phyloP scores from a whole-genome alignment of 2,329 filamentous ascomycete genomes.

The Nannizzia gypsea region DNA sequence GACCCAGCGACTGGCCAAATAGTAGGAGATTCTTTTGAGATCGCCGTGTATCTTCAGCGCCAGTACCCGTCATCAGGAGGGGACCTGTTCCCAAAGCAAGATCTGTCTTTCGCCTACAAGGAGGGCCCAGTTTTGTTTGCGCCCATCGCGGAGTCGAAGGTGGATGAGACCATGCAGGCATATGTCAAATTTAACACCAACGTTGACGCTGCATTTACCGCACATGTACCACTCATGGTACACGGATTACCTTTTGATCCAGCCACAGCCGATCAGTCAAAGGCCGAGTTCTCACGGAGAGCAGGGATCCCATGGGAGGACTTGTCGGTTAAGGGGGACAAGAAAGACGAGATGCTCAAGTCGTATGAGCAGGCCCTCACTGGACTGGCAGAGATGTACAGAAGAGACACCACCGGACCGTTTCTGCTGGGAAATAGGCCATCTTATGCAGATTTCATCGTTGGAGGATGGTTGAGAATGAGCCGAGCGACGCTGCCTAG shows the following conservation, averaged over 20 bases:
- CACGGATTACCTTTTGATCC: slow-evolving; percentile 42
- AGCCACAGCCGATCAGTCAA: slow-evolving; percentile 32
- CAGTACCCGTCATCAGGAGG: slow-evolving; percentile 19
- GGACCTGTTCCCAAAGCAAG: slow-evolving; percentile 1
- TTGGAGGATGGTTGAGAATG: slow-evolving; percentile 47
- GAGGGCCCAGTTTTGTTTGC: slow-evolving; percentile 42
- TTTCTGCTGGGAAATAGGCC: slow-evolving; percentile 38
- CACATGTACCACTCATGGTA: slow-evolving; percentile 32
- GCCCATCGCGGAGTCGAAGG: slow-evolving; percentile 11
- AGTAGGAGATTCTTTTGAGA: slow-evolving; percentile 55
- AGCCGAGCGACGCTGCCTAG: neutral
- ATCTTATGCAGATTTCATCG: slow-evolving; percentile 46
- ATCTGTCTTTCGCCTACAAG: neutral
- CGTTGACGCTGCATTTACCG: slow-evolving; percentile 45
- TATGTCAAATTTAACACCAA: slow-evolving; percentile 41
- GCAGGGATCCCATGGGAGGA: slow-evolving; percentile 34
- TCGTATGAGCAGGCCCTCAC: slow-evolving; percentile 35
- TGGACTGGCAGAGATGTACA: slow-evolving; percentile 35
- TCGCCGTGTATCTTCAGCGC: slow-evolving; percentile 48
- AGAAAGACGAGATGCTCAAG: slow-evolving; percentile 27
- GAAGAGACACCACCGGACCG: slow-evolving; percentile 31
- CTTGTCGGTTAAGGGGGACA: slow-evolving; percentile 30
- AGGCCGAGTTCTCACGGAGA: slow-evolving; percentile 40
- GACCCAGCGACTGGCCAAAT: slow-evolving; percentile 34
- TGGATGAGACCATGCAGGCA: slow-evolving; percentile 28